Evolutionary conservation across 176 grass and related monocot species (phyloP).

Genomic region (Musa schizocarpa): DNA sequence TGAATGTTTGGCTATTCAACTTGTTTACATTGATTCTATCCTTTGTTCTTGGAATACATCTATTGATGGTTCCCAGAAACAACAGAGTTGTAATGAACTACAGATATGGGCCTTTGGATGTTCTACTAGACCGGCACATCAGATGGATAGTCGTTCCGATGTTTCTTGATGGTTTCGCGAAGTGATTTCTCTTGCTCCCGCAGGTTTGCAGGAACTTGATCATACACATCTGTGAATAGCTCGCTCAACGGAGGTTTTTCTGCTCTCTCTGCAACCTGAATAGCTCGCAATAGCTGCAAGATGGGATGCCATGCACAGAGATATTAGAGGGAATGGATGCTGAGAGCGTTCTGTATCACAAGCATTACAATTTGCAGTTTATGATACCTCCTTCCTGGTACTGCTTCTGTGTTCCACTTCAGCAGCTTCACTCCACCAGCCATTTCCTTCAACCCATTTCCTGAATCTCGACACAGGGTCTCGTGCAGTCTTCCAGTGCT

Average conservation of each 20-base stretch:
- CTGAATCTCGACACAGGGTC: conserved; percentile 87
- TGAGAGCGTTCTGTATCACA: neutral
- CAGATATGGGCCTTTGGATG: neutral
- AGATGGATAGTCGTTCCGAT: conserved; percentile 60
- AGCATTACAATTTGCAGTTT: neutral
- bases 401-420: conserved; percentile 68
- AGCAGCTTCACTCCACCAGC: conserved; percentile 76
- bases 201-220: conserved; percentile 70
- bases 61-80: too few relatives aligned
- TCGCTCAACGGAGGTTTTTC: conserved; percentile 51
- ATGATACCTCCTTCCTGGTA: conserved; percentile 64
- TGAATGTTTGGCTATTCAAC: too few relatives aligned
- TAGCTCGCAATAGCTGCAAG: conserved; percentile 65
- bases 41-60: too few relatives aligned
- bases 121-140: conserved; percentile 54
- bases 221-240: conserved; percentile 84
- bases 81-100: too few relatives aligned
- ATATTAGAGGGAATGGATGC: neutral
- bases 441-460: conserved; percentile 87
- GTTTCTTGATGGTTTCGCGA: conserved; percentile 53
- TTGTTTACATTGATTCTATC: too few relatives aligned
- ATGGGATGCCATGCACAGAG: neutral
- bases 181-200: conserved; percentile 56
- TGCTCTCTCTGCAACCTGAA: conserved; percentile 80
- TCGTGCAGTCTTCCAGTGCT: conserved; percentile 78